Percentiles rank a stretch among this genome's conserved stretches.
Evolutionary conservation across 768 basidiomycete species (phyloP).

Genomic region (Ephemerocybe angulata): DNA sequence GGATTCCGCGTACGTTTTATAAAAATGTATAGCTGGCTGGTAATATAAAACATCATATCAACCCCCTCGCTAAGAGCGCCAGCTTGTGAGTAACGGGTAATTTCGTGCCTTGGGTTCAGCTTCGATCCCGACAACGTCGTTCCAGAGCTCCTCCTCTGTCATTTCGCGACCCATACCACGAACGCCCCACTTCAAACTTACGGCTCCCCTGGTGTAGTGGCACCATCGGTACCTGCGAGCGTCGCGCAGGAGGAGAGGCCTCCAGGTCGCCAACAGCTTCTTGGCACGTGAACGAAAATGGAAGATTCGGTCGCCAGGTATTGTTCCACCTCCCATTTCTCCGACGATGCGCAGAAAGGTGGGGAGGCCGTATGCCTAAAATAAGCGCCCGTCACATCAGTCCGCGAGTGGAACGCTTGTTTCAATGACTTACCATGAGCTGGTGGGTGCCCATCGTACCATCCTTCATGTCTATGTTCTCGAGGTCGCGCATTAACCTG

Average conservation of each 20-base stretch:
- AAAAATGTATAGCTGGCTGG: slow-evolving; percentile 2
- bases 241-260: background rate
- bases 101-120: background rate
- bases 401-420: no score
- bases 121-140: background rate
- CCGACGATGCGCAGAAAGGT: background rate
- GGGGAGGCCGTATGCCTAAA: background rate
- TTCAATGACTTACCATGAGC: no score
- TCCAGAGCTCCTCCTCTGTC: background rate
- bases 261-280: background rate
- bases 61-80: background rate
- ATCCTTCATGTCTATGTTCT: no score
- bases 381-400: no score
- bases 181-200: background rate
- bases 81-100: background rate
- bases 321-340: background rate
- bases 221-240: background rate
- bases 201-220: background rate
- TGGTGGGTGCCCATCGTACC: no score
- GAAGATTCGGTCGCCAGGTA: background rate
- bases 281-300: background rate
- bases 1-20: background rate
- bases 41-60: background rate
- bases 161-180: background rate
- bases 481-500: no score